Conservation (phyloP, 441 rosid genomes). For the Pelargonium citronellum region DNA sequence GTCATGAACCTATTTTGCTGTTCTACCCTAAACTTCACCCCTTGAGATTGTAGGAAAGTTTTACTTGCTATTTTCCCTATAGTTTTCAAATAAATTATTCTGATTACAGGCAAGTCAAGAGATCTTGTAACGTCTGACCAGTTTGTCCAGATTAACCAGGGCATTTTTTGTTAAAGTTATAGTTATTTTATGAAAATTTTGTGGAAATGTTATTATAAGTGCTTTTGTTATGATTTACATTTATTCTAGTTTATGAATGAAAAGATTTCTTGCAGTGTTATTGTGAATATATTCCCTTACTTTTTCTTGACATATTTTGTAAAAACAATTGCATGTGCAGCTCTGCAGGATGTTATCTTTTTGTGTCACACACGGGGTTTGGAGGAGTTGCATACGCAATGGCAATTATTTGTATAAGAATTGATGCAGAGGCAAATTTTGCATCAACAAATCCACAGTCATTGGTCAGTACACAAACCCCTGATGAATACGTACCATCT, state of each 20-base stretch:
- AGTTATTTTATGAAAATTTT: not conserved
- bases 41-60: not conserved
- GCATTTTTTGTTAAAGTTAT: not conserved
- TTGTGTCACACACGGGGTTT: conserved; percentile 86
- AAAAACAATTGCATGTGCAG: conserved; percentile 26
- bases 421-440: conserved; percentile 49
- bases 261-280: not conserved
- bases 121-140: not conserved
- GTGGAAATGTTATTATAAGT: not conserved
- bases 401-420: conserved; percentile 79
- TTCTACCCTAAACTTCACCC: not conserved
- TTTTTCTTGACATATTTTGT: not conserved
- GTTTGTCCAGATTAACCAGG: not conserved
- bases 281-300: not conserved
- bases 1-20: not conserved
- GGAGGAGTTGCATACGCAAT: conserved; percentile 94
- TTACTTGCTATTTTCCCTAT: not conserved
- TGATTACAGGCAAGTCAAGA: not conserved
- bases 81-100: too few species aligned
- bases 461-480: conserved; percentile 25
- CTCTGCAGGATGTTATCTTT: conserved; percentile 72
- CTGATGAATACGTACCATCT: conserved; percentile 42
- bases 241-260: not conserved
- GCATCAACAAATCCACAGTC: conserved; percentile 28
- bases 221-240: conserved; percentile 4